Conservation (phyloP, 257 asterid species). For the Lycium ferocissimum region DNA sequence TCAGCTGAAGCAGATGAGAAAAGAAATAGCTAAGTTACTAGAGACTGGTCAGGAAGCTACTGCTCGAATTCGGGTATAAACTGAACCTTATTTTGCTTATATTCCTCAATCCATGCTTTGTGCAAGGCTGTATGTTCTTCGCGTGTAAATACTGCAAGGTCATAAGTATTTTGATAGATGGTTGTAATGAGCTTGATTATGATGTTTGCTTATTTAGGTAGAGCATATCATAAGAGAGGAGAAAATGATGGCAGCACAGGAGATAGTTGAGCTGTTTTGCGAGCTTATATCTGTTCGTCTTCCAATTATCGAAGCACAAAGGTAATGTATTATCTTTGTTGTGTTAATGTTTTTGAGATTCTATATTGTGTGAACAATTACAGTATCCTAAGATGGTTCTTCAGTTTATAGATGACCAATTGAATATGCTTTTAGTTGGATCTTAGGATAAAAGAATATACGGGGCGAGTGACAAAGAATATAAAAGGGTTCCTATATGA, state of each 20-base stretch:
- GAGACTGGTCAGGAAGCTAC: conserved; percentile 99
- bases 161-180: not conserved
- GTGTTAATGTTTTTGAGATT: not conserved
- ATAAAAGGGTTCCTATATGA: not conserved
- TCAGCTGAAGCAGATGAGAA: conserved; percentile 94
- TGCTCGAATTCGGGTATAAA: conserved; percentile 84
- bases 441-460: conserved; percentile 14
- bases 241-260: conserved; percentile 98
- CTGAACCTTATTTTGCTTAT: not conserved
- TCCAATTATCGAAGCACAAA: conserved; percentile 83
- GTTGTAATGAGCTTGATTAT: no score
- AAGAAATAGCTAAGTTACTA: conserved; percentile 88
- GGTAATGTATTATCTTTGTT: conserved; percentile 41
- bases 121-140: not conserved
- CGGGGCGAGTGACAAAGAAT: not conserved
- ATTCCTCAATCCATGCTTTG: not conserved
- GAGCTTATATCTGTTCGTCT: conserved; percentile 86
- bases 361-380: not conserved
- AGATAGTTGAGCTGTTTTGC: conserved; percentile 82
- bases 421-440: conserved; percentile 16
- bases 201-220: conserved; percentile 52
- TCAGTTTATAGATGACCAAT: conserved; percentile 1
- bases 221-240: conserved; percentile 91
- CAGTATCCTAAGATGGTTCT: not conserved
- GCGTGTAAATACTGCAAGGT: conserved; percentile 21